Percentiles rank a stretch among this genome's conserved stretches.
phyloP scores from a whole-genome alignment of 2,329 filamentous ascomycete species.

The Domatiomyces catenatus region DNA sequence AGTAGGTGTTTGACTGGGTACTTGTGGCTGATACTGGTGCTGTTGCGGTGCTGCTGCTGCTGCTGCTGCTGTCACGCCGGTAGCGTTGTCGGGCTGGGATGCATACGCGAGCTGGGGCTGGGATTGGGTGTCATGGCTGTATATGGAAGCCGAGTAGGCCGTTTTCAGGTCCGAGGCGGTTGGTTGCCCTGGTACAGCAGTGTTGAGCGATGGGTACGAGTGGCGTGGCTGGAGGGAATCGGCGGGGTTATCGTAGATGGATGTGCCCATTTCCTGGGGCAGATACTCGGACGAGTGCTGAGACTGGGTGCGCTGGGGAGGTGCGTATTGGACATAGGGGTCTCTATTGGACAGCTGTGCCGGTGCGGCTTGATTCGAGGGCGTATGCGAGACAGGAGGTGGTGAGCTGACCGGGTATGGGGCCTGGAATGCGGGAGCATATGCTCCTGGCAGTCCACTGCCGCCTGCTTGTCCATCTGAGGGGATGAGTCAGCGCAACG shows the following conservation, averaged over 20 bases:
- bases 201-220: constrained; percentile 18
- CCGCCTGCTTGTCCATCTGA: constrained; percentile 18
- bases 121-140: constrained; percentile 6
- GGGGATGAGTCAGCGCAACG: constrained; percentile 1
- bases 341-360: constrained; percentile 15
- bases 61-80: constrained; percentile 7
- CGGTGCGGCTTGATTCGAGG: constrained; percentile 17
- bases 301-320: constrained; percentile 4
- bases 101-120: constrained; percentile 11
- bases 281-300: constrained; percentile 18
- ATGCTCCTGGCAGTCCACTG: constrained; percentile 7
- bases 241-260: constrained; percentile 60
- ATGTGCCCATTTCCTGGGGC: constrained; percentile 64
- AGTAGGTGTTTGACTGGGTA: neutral
- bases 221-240: constrained; percentile 23
- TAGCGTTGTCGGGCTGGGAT: neutral
- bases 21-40: constrained; percentile 9
- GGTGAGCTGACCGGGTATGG: constrained; percentile 27
- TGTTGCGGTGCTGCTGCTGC: constrained; percentile 3
- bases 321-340: constrained; percentile 36
- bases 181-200: neutral
- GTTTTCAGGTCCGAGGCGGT: constrained; percentile 4
- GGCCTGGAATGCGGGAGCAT: constrained; percentile 20
- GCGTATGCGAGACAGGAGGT: constrained; percentile 38
- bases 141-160: neutral